Evolutionary conservation across 345 rosid genomes (phyloP).

Genomic region (Mangifera indica): DNA sequence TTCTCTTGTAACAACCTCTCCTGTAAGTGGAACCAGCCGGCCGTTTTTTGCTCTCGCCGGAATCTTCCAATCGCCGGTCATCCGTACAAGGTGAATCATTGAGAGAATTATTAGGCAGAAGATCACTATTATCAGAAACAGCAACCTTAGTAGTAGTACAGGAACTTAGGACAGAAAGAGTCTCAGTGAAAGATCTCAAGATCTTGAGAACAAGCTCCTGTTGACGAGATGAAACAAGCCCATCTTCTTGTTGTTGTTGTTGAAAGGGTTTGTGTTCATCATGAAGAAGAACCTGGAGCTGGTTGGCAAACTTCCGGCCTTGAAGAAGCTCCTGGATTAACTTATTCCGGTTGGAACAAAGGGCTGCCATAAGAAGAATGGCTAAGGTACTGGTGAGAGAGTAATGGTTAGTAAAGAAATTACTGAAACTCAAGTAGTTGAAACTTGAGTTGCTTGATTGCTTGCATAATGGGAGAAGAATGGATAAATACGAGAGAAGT

Average conservation of each 20-base stretch:
- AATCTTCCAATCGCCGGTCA: constrained; percentile 49
- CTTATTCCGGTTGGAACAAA: constrained; percentile 22
- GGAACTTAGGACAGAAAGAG: constrained; percentile 37
- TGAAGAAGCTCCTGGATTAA: constrained; percentile 38
- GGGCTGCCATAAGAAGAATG: constrained; percentile 8
- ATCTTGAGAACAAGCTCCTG: constrained; percentile 45
- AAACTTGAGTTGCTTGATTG: not conserved
- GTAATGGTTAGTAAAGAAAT: too few species aligned
- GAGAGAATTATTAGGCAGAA: constrained; percentile 17
- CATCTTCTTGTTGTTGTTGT: constrained; percentile 1
- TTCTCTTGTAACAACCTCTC: constrained; percentile 84
- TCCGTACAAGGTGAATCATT: constrained; percentile 32
- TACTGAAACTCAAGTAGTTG: too few species aligned
- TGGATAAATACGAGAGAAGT: too few species aligned
- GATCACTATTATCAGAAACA: constrained; percentile 3
- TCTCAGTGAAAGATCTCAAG: constrained; percentile 40
- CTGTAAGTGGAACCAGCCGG: constrained; percentile 30
- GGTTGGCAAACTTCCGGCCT: constrained; percentile 41
- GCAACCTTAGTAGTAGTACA: constrained; percentile 15
- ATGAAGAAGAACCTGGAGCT: constrained; percentile 45
- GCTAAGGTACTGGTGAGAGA: too few species aligned
- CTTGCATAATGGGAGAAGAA: too few species aligned
- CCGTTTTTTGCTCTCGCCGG: constrained; percentile 56
- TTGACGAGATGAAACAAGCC: constrained; percentile 5
- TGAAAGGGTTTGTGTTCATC: constrained; percentile 15